Evolutionary conservation across 2,329 filamentous ascomycete species (phyloP), one percentile per base, ranked within the genome.

Genomic region (Fusarium robinianum): DNA sequence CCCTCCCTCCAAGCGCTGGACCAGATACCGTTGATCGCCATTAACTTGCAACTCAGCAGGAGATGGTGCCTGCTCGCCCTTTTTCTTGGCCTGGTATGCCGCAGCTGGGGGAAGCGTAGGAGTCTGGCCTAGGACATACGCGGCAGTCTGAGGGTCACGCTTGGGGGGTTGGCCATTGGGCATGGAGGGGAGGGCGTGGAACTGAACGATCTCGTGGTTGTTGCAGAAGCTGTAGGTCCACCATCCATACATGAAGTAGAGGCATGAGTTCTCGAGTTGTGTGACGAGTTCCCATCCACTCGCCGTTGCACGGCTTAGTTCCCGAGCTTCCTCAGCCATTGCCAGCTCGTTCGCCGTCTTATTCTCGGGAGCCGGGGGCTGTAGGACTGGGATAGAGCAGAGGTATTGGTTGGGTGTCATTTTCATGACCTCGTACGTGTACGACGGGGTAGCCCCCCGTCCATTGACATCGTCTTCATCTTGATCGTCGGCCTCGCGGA

Each of bases 191-290:
- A 92, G 72, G 30, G 90, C 89, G 66, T 96, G 91, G 69, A 95
- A 96, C 68, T 96, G 91, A 61, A 88, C 87, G 50, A 96, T 85
- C 52, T 92, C 83, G 50, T 85, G 79, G 63, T 88, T 88, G 71
- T 95, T 94, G 75, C 91, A 96, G 68, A 96, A 96, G 58, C 85
- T 87, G 70, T 96, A 96, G 63, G 87, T 94, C 91, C 91, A 96
- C 91, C 91, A 96, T 0, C 91, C 91, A 1, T 84, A 87, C 54
- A 90, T 73, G 53, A 77, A 81, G 72, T 92, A 95, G 52, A 96
- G 80, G 67, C 91, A 96, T 4, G 84, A 87, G 39, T 91, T 80
- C 43, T 94, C 81, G 68, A 96, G 85, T 17, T 84, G 83, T 53
- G 81, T 79, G 36, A 96, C 74, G 15, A 96, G 76, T 61, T 94